These are phyloP conservation scores for Cynanchum wilfordii DNA, from an alignment of 257 asterid species.

Conservation along the genomic window DNA sequence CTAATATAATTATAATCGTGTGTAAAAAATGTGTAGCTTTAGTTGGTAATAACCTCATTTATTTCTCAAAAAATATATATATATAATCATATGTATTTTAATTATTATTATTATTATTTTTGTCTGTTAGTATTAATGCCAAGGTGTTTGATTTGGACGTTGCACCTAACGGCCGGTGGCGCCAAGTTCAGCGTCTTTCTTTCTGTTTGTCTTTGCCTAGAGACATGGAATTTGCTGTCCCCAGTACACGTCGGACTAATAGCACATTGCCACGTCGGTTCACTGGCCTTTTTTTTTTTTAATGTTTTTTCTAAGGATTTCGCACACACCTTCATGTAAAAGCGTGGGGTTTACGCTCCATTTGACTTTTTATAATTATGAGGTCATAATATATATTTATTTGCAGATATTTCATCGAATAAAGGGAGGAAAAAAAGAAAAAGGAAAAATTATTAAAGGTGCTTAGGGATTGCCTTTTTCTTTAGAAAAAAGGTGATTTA, in stretches of 20 bases:
- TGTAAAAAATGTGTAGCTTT: no score
- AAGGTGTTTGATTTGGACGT: constrained; percentile 43
- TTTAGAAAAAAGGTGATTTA: no score
- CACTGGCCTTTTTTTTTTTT: not conserved
- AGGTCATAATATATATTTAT: no score
- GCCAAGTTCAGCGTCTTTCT: constrained; percentile 11
- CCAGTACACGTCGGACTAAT: constrained; percentile 5
- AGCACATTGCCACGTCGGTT: not conserved
- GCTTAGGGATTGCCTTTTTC: no score
- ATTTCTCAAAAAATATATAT: no score
- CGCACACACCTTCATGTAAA: not conserved
- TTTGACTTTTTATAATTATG: not conserved
- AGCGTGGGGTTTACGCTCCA: not conserved
- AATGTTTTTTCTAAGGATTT: not conserved
- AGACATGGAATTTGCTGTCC: not conserved
- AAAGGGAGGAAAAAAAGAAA: no score
- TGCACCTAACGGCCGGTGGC: constrained; percentile 38
- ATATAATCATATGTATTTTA: no score
- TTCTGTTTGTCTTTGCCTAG: not conserved
- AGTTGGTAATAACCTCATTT: no score
- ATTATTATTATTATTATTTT: not conserved
- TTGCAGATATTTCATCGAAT: no score
- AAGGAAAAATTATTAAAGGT: no score
- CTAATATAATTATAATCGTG: no score
- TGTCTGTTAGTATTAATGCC: constrained; percentile 17